These are phyloP conservation scores for Arthrobotrys iridis DNA, from an alignment of 2,329 filamentous ascomycete genomes.

Conservation along the genomic window DNA sequence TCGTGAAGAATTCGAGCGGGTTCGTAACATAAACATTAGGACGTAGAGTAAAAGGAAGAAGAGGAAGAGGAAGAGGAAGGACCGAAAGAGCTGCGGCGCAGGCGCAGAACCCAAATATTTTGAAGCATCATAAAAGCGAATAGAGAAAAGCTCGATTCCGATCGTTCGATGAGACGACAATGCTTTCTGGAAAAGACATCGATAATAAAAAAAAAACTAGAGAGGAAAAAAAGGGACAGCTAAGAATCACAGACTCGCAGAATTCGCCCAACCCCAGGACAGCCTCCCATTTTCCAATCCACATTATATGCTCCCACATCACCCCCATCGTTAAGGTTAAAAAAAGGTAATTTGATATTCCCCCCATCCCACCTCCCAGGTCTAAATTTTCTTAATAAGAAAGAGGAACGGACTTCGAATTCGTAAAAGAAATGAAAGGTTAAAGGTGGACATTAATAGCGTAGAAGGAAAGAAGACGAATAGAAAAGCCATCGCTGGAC, in stretches of 20 bases:
- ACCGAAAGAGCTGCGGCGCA: too few relatives aligned
- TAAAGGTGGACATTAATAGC: slow-evolving; percentile 23
- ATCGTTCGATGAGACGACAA: background rate
- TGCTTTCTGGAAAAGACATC: background rate
- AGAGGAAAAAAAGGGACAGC: background rate
- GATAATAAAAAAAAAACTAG: background rate
- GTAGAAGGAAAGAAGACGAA: slow-evolving; percentile 15
- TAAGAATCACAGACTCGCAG: slow-evolving; percentile 4
- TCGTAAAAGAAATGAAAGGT: slow-evolving; percentile 23
- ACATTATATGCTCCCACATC: slow-evolving; percentile 21
- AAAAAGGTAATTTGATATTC: slow-evolving; percentile 14
- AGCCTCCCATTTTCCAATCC: background rate
- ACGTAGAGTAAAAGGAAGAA: background rate
- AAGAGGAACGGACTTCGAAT: slow-evolving; percentile 14
- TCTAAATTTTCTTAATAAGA: slow-evolving; percentile 29
- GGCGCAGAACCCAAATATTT: background rate
- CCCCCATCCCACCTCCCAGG: slow-evolving; percentile 46
- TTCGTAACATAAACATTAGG: background rate
- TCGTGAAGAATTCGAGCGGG: background rate
- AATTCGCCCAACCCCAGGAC: background rate
- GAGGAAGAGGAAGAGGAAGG: background rate
- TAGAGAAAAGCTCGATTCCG: background rate
- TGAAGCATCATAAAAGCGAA: background rate
- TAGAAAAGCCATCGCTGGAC: slow-evolving; percentile 41
- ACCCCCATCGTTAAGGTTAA: background rate